Percentiles rank a stretch among this genome's conserved stretches.
Conservation (phyloP, 495 filamentous ascomycete species). For the Neurospora hispaniola region DNA sequence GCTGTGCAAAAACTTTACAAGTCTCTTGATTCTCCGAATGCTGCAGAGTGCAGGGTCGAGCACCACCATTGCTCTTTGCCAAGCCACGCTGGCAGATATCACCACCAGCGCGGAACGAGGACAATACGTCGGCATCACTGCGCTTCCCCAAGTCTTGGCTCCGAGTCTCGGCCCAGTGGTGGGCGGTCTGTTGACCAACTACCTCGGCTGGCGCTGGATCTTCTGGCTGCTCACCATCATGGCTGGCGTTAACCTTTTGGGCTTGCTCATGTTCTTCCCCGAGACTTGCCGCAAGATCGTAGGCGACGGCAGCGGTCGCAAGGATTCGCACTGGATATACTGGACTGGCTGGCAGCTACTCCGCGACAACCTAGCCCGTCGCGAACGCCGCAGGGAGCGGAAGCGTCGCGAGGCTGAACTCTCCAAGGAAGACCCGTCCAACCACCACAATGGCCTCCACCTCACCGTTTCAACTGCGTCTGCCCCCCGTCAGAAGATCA, state of each 20-base stretch:
- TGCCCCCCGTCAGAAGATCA: not conserved
- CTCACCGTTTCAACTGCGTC: not conserved
- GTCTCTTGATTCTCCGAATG: constrained; percentile 42
- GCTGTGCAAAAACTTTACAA: constrained; percentile 36
- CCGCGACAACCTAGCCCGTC: constrained; percentile 7
- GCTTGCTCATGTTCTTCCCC: constrained; percentile 40
- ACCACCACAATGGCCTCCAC: not conserved
- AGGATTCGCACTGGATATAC: constrained; percentile 24
- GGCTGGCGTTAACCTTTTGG: constrained; percentile 28
- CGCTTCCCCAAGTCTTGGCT: constrained; percentile 28
- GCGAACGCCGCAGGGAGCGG: not conserved
- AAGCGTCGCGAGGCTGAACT: not conserved
- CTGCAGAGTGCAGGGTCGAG: constrained; percentile 46
- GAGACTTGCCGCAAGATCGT: constrained; percentile 57
- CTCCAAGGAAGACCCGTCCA: not conserved
- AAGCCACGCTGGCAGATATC: constrained; percentile 47
- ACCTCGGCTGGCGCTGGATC: constrained; percentile 53
- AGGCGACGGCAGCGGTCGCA: constrained; percentile 48
- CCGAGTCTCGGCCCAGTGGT: constrained; percentile 25
- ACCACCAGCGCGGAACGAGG: constrained; percentile 42
- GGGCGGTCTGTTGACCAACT: constrained; percentile 49
- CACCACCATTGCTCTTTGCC: constrained; percentile 41
- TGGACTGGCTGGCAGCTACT: constrained; percentile 27
- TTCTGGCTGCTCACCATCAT: constrained; percentile 59
- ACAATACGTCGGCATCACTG: constrained; percentile 30